phyloP scores from a whole-genome alignment of 345 rosid genomes.

The Viola odorata region DNA sequence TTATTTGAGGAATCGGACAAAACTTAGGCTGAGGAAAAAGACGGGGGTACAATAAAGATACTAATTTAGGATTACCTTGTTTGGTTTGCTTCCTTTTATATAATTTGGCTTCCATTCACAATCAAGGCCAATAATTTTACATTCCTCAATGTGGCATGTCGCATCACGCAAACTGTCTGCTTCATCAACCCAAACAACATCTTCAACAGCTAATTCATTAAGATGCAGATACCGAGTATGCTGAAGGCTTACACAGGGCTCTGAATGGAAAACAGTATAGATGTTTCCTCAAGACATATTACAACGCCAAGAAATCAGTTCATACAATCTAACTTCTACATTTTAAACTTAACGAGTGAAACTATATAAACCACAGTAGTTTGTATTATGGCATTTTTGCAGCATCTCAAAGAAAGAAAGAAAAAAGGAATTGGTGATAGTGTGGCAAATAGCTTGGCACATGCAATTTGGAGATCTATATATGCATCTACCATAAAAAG shows the following conservation, averaged over 20 bases:
- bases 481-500: too few relatives aligned
- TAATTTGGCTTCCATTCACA: constrained; percentile 98
- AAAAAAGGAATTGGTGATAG: background rate
- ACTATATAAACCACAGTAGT: too few relatives aligned
- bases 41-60: background rate
- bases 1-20: too few relatives aligned
- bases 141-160: constrained; percentile 49
- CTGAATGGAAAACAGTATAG: constrained; percentile 36
- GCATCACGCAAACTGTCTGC: constrained; percentile 50
- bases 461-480: too few relatives aligned
- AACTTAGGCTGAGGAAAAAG: too few relatives aligned
- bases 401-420: background rate
- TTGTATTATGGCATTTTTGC: background rate
- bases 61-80: constrained; percentile 45
- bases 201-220: constrained; percentile 56
- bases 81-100: constrained; percentile 61
- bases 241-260: constrained; percentile 37
- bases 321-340: background rate
- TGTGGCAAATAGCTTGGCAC: background rate
- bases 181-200: constrained; percentile 73
- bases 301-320: background rate
- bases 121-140: constrained; percentile 80
- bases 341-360: too few relatives aligned
- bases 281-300: constrained; percentile 5
- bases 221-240: constrained; percentile 50